phyloP scores from a whole-genome alignment of 2,329 filamentous ascomycete genomes.

The Colletotrichum melonis region DNA sequence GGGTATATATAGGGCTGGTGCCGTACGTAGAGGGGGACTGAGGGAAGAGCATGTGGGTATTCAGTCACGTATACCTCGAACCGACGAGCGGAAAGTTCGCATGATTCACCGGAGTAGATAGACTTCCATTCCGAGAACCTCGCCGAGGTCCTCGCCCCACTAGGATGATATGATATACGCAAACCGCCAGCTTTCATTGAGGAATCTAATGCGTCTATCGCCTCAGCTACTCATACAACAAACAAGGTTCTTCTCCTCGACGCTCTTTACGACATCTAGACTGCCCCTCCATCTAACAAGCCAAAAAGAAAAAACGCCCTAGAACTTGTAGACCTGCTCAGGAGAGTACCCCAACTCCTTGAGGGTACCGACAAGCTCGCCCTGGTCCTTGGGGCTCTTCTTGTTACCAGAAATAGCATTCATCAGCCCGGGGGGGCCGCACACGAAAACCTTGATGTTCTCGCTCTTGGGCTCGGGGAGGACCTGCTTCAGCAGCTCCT shows the following conservation, averaged over 20 bases:
- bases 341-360: conserved; percentile 78
- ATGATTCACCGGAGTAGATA: neutral
- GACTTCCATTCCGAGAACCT: no score
- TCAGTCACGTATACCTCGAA: no score
- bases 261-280: neutral
- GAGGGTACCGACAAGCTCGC: conserved; percentile 84
- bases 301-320: conserved; percentile 36
- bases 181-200: neutral
- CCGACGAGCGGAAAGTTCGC: neutral
- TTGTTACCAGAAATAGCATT: conserved; percentile 91
- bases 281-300: no score
- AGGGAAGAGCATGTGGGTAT: no score
- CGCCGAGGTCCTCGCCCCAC: no score
- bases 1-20: no score
- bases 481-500: conserved; percentile 94
- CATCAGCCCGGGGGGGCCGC: conserved; percentile 92
- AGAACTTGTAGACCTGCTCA: conserved; percentile 97
- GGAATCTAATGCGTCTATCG: conserved; percentile 34
- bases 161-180: neutral
- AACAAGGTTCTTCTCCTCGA: no score
- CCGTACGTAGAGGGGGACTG: no score
- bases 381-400: conserved; percentile 93
- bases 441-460: conserved; percentile 97
- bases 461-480: conserved; percentile 91
- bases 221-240: conserved; percentile 28